Percentiles rank a stretch among this genome's conserved stretches.
Conservation (phyloP, 768 basidiomycete genomes). For the Rhodocollybia butyracea region DNA sequence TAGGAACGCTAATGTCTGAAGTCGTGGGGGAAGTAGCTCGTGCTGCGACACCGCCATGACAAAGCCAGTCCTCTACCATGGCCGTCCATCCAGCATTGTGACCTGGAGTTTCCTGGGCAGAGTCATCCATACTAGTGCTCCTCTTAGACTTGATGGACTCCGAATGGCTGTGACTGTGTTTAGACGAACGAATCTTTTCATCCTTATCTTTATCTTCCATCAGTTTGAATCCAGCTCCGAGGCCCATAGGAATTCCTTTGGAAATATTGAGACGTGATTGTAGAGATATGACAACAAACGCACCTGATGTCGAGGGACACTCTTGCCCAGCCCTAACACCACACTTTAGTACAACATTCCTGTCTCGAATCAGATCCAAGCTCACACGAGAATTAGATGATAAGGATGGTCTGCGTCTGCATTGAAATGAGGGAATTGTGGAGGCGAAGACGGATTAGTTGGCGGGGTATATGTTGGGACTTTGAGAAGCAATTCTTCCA, state of each 20-base stretch:
- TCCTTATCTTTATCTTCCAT: constrained; percentile 42
- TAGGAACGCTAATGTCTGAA: constrained; percentile 41
- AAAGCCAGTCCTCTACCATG: constrained; percentile 73
- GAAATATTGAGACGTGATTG: not conserved
- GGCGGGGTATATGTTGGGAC: constrained; percentile 42
- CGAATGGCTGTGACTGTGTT: constrained; percentile 35
- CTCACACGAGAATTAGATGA: constrained; percentile 77
- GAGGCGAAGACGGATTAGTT: constrained; percentile 30
- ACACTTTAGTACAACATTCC: constrained; percentile 4
- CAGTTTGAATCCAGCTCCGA: constrained; percentile 76
- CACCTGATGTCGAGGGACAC: constrained; percentile 78
- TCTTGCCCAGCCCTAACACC: constrained; percentile 58
- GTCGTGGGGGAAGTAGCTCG: constrained; percentile 33
- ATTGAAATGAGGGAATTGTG: constrained; percentile 34
- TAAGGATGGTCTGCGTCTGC: constrained; percentile 61
- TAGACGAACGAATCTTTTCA: constrained; percentile 28
- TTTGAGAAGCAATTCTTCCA: constrained; percentile 66
- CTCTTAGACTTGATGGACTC: constrained; percentile 27
- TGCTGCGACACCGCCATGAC: constrained; percentile 29
- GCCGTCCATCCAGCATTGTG: constrained; percentile 64
- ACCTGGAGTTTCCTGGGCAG: constrained; percentile 29
- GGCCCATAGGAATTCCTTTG: constrained; percentile 71
- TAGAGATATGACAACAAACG: not conserved
- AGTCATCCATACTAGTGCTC: constrained; percentile 32
- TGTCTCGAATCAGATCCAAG: not conserved